Evolutionary conservation across 2,329 filamentous ascomycete species (phyloP), one percentile per base, ranked within the genome.

Genomic region (Verticillium nubilum): DNA sequence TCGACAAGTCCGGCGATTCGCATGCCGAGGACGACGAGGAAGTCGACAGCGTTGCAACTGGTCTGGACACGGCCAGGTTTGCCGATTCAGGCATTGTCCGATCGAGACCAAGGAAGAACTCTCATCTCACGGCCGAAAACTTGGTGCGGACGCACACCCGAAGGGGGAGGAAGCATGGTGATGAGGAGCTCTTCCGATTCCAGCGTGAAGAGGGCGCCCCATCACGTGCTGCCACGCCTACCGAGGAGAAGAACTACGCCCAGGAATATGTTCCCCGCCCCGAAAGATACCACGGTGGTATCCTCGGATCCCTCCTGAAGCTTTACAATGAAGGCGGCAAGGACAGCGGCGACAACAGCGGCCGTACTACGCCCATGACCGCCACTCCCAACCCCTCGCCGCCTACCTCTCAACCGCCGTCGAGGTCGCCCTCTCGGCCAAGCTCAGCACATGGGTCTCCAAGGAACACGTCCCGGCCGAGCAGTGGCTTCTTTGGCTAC

Each of bases 301-400:
- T 94, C 54, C 76, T 96, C 1, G 86, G 87, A 2, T 88, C 86
- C 0, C 76, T 96, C 0, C 76, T 95, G 56, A 90, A 87, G 70
- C 78, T 92, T 10, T 88, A 91, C 67, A 81, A 85, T 60, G 77
- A 84, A 61, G 77, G 79, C 53, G 69, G 66, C 65, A 66, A 67
- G 60, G 66, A 65, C 61, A 69, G 65, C 63, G 66, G 66, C 37
- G 73, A 68, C 15, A 73, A 68, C 58, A 78, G 75, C 62, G 76
- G 73, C 15, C 64, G 69, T 35, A 79, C 70, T 63, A 81, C 78
- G 1, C 78, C 78, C 15, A 69, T 67, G 5, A 70, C 73, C 31
- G 68, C 74, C 55, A 79, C 78, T 9, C 75, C 78, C 57, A 68
- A 71, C 35, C 61, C 72, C 55, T 80, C 79, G 7, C 78, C 78